These are phyloP conservation scores for Stramenopiles sp. DNA, from an alignment of 352 stramenopile genomes.

Conservation along the genomic window DNA sequence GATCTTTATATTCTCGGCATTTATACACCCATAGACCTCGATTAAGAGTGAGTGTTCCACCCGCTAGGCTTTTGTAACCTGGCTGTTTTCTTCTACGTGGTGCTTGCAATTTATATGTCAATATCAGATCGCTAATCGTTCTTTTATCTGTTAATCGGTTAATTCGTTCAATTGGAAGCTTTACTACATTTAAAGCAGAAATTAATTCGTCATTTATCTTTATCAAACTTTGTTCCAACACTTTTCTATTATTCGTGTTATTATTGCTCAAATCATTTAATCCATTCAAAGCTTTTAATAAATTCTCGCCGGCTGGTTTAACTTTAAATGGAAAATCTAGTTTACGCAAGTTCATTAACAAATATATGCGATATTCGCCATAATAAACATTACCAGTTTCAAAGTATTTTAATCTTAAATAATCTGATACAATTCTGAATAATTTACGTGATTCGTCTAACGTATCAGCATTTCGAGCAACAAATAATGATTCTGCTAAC, in stretches of 20 bases:
- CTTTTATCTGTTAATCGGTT: not conserved
- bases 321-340: not conserved
- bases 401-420: not conserved
- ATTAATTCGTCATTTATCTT: not conserved
- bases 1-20: not conserved
- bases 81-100: too few species aligned
- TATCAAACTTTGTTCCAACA: not conserved
- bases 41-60: not conserved
- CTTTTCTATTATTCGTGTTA: not conserved
- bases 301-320: not conserved
- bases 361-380: not conserved
- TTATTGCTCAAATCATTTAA: not conserved
- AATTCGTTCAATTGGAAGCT: not conserved
- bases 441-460: not conserved
- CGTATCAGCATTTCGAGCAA: too few species aligned
- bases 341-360: not conserved
- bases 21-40: not conserved
- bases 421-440: not conserved
- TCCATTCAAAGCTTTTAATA: not conserved
- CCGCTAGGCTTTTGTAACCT: not conserved
- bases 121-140: not conserved
- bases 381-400: not conserved
- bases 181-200: not conserved
- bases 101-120: not conserved
- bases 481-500: not conserved